Conservation (phyloP, 2,329 filamentous ascomycete genomes). For the Chaetomium olivaceum region DNA sequence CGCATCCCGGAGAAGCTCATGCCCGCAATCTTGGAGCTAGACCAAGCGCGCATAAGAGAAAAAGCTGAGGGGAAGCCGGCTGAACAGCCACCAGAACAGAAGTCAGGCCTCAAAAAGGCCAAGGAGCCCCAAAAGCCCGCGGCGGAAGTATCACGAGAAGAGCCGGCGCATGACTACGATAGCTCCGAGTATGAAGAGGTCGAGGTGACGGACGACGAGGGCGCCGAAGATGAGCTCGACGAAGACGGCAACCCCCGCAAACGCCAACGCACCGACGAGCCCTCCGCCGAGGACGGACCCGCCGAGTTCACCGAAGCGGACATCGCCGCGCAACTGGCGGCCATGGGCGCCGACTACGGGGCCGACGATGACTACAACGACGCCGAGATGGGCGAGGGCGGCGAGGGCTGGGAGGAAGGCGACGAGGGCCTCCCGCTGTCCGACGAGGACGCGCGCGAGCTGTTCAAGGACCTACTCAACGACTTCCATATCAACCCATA, state of each 20-base stretch:
- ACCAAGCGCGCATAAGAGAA: conserved; percentile 68
- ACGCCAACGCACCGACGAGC: conserved; percentile 49
- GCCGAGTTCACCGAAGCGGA: conserved; percentile 93
- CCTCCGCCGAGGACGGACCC: conserved; percentile 45
- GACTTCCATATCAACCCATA: conserved; percentile 84
- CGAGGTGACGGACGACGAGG: conserved; percentile 64
- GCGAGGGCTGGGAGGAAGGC: conserved; percentile 66
- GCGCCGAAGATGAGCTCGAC: conserved; percentile 57
- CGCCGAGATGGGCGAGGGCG: conserved; percentile 67
- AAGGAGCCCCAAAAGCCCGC: conserved; percentile 28
- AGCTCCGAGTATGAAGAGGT: conserved; percentile 78
- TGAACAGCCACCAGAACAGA: conserved; percentile 30
- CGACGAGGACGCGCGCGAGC: conserved; percentile 70
- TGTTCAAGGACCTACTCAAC: conserved; percentile 85
- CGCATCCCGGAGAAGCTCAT: conserved; percentile 86
- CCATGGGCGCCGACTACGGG: conserved; percentile 79
- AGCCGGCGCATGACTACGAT: conserved; percentile 47
- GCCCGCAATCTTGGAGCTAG: conserved; percentile 71
- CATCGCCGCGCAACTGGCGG: conserved; percentile 85
- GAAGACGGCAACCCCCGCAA: conserved; percentile 50
- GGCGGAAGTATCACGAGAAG: conserved; percentile 39
- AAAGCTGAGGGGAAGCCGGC: conserved; percentile 45
- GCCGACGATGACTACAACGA: conserved; percentile 68
- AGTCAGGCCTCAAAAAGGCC: conserved; percentile 34
- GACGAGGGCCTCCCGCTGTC: conserved; percentile 70